phyloP scores from a whole-genome alignment of 2,329 filamentous ascomycete genomes.

The Purpureocillium lavendulum region DNA sequence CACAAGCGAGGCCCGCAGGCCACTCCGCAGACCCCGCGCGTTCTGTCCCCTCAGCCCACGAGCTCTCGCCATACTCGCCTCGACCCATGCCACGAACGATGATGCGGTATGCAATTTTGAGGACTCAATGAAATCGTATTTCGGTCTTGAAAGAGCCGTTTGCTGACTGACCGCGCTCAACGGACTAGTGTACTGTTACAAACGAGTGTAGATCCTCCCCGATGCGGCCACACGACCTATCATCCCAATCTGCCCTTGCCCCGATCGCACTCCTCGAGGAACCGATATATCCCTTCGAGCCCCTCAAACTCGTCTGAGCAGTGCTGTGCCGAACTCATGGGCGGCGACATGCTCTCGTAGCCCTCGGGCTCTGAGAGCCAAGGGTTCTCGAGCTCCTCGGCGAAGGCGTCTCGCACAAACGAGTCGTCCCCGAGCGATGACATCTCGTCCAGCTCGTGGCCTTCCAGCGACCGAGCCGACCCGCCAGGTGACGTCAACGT shows the following conservation, averaged over 20 bases:
- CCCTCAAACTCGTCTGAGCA: conserved; percentile 44
- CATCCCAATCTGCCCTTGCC: conserved; percentile 23
- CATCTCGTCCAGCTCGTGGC: conserved; percentile 30
- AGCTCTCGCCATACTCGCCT: too few relatives aligned
- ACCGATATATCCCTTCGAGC: conserved; percentile 48
- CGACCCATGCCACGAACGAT: too few relatives aligned
- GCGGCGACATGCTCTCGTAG: conserved; percentile 43
- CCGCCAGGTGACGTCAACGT: conserved; percentile 37
- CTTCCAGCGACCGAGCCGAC: conserved; percentile 35
- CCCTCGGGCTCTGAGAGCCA: conserved; percentile 41
- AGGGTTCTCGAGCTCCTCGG: conserved; percentile 35
- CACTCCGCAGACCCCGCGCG: not conserved
- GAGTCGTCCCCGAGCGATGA: conserved; percentile 25
- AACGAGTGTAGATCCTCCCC: conserved; percentile 13
- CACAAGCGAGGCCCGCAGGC: not conserved
- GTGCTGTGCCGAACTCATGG: conserved; percentile 33
- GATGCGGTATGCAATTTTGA: too few relatives aligned
- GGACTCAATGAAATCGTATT: not conserved
- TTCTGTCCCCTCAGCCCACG: not conserved
- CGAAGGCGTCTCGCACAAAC: conserved; percentile 29
- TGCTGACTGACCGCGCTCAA: not conserved
- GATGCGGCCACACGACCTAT: conserved; percentile 2
- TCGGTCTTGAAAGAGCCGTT: too few relatives aligned
- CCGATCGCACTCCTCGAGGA: conserved; percentile 49
- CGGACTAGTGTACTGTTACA: conserved; percentile 5